Evolutionary conservation across 176 grass and related monocot species (phyloP).

Genomic region (Melocanna baccifera): DNA sequence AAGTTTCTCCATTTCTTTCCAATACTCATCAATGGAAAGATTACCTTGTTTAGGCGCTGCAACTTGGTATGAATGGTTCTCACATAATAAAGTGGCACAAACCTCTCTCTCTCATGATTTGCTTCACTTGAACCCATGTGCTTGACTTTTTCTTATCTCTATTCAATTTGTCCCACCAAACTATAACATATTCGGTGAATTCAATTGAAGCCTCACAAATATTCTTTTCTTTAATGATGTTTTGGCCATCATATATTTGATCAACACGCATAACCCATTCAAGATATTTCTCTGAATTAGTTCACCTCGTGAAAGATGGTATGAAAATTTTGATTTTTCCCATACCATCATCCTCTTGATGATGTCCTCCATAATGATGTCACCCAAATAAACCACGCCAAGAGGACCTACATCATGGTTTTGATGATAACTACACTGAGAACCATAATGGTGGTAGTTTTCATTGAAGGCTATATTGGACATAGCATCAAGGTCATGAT

Average conservation of each 20-base stretch:
- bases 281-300: not conserved
- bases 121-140: too few species aligned
- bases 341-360: not conserved
- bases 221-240: not conserved
- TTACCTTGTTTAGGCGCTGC: too few species aligned
- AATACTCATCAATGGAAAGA: too few species aligned
- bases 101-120: too few species aligned
- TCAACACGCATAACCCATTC: not conserved
- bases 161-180: too few species aligned
- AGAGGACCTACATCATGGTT: too few species aligned
- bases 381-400: not conserved
- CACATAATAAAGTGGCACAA: too few species aligned
- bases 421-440: not conserved
- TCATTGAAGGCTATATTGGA: not conserved
- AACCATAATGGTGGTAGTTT: not conserved
- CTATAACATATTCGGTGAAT: too few species aligned
- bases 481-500: not conserved
- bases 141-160: too few species aligned
- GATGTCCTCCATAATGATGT: not conserved
- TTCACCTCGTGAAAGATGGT: rapidly evolving
- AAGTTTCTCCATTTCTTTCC: too few species aligned
- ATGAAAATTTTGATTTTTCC: not conserved
- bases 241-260: not conserved
- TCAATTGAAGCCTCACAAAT: rapidly evolving
- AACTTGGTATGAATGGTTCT: too few species aligned